Percentiles rank a stretch among this genome's conserved stretches.
Evolutionary conservation across 441 rosid genomes (phyloP).

Genomic region (California macrophylla): DNA sequence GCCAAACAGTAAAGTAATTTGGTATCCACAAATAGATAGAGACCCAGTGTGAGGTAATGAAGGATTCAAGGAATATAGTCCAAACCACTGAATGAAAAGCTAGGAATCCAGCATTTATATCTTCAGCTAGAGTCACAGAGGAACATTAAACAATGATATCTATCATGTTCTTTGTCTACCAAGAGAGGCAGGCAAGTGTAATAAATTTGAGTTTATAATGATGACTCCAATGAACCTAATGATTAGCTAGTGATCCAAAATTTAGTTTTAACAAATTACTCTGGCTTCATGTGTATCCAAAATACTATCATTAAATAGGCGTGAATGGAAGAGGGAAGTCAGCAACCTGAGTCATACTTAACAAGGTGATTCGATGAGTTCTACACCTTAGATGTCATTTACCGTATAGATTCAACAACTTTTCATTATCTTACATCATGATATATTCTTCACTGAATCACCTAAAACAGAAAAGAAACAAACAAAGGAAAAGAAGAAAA

Average conservation of each 20-base stretch:
- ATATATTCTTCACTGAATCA: neutral
- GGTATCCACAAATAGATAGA: neutral
- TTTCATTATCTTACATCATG: neutral
- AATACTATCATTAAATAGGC: neutral
- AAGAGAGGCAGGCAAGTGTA: neutral
- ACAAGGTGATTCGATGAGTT: neutral
- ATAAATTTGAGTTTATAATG: neutral
- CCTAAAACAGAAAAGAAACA: neutral
- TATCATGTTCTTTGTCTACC: neutral
- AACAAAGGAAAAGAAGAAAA: no score
- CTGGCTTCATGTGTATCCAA: neutral
- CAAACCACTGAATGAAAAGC: neutral
- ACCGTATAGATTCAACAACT: neutral
- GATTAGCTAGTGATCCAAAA: neutral
- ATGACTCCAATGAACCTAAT: neutral
- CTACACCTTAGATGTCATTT: neutral
- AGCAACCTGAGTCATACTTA: neutral
- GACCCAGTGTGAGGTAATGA: neutral
- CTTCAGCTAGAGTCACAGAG: neutral
- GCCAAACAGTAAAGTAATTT: neutral
- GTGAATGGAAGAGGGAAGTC: neutral
- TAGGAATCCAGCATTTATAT: neutral
- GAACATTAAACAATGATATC: neutral
- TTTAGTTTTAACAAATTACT: neutral
- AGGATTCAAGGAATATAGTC: neutral